Evolutionary conservation across 805 yeast species (phyloP).

Genomic region (Ogataea zsoltii): DNA sequence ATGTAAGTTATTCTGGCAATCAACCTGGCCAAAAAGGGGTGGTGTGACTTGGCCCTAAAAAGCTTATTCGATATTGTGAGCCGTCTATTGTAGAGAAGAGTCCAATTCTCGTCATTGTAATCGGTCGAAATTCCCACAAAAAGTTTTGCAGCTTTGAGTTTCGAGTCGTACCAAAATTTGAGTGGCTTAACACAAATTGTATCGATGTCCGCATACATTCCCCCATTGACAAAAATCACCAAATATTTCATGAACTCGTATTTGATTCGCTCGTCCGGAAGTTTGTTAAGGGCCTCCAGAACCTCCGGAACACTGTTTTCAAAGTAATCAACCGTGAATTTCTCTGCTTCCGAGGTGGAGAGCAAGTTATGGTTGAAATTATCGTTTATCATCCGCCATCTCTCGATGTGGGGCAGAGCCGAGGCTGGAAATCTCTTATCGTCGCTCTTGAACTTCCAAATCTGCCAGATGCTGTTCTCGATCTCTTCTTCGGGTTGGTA

Average conservation of each 20-base stretch:
- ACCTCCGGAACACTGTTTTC: slow-evolving; percentile 43
- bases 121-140: slow-evolving; percentile 25
- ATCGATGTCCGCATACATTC: slow-evolving; percentile 65
- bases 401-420: slow-evolving; percentile 20
- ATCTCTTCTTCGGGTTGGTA: slow-evolving; percentile 23
- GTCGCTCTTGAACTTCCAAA: slow-evolving; percentile 28
- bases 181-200: slow-evolving; percentile 53
- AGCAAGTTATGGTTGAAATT: slow-evolving; percentile 25
- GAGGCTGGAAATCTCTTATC: slow-evolving; percentile 20
- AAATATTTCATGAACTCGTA: slow-evolving; percentile 60
- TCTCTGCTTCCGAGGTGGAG: slow-evolving; percentile 20
- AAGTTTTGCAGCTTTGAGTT: slow-evolving; percentile 15
- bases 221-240: slow-evolving; percentile 53
- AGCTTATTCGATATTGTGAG: slow-evolving; percentile 22
- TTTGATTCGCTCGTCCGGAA: slow-evolving; percentile 49
- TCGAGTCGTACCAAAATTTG: slow-evolving; percentile 28
- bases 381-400: slow-evolving; percentile 25
- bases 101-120: slow-evolving; percentile 28
- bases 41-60: slow-evolving; percentile 28
- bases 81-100: slow-evolving; percentile 26
- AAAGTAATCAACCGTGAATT: slow-evolving; percentile 19
- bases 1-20: slow-evolving; percentile 27
- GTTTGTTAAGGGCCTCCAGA: slow-evolving; percentile 42
- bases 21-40: slow-evolving; percentile 27
- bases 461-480: slow-evolving; percentile 35